Percentiles rank a stretch among this genome's conserved stretches.
Evolutionary conservation across 257 asterid species (phyloP).

Genomic region (Linderniella brevidens): DNA sequence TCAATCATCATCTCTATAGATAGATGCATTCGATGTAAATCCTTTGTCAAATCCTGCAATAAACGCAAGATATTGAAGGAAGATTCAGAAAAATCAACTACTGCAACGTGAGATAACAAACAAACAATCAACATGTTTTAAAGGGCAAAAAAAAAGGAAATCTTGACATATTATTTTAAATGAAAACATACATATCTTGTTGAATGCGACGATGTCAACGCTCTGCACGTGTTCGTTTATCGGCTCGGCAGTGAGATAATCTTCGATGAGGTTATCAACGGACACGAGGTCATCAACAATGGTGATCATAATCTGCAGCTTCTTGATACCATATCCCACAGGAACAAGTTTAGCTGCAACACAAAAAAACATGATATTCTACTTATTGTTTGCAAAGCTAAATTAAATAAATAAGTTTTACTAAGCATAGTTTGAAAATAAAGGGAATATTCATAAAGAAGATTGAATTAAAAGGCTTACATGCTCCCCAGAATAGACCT

Average conservation of each 20-base stretch:
- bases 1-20: no score
- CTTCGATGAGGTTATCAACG: constrained; percentile 38
- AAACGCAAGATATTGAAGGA: no score
- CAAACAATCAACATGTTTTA: no score
- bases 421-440: neutral
- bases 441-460: no score
- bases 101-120: no score
- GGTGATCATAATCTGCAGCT: constrained; percentile 70
- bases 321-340: constrained; percentile 85
- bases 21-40: no score
- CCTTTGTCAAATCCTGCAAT: no score
- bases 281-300: constrained; percentile 80
- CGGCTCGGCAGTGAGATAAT: constrained; percentile 5
- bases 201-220: constrained; percentile 6
- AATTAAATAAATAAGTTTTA: neutral
- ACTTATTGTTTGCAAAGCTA: no score
- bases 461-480: constrained; percentile 21
- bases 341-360: constrained; percentile 63
- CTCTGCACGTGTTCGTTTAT: constrained; percentile 6
- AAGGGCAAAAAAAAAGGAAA: no score
- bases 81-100: no score
- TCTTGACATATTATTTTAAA: neutral
- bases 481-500: constrained; percentile 90
- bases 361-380: neutral
- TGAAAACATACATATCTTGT: constrained; percentile 5